These are phyloP conservation scores for Petunia axillaris DNA, from an alignment of 257 asterid genomes.

Conservation along the genomic window DNA sequence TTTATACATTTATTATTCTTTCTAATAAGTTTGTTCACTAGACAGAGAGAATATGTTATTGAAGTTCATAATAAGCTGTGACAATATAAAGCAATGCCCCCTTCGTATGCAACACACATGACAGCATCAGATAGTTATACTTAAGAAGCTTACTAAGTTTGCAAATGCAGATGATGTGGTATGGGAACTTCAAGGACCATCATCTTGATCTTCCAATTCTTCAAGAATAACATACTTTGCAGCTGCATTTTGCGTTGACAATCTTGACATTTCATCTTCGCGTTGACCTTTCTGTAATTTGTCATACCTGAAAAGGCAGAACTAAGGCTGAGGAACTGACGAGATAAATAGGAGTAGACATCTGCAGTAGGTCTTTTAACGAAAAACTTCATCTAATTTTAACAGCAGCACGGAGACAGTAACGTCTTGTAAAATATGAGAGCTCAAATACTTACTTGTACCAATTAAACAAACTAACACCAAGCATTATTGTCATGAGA, in stretches of 20 bases:
- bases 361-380: background rate
- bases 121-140: background rate
- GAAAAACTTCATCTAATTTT: conserved; percentile 19
- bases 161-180: conserved; percentile 26
- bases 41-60: background rate
- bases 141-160: conserved; percentile 44
- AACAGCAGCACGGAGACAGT: background rate
- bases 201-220: conserved; percentile 78
- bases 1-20: background rate
- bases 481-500: conserved; percentile 74
- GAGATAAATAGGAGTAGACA: conserved; percentile 9
- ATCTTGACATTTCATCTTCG: conserved; percentile 35
- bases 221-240: conserved; percentile 84
- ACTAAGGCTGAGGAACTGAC: background rate
- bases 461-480: conserved; percentile 96
- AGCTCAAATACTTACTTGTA: conserved; percentile 87
- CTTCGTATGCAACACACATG: background rate
- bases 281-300: conserved; percentile 66
- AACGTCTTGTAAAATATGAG: conserved; percentile 19
- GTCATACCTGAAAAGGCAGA: conserved; percentile 50
- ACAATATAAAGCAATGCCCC: background rate
- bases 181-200: conserved; percentile 40
- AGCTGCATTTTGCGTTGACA: conserved; percentile 38
- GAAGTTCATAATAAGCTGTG: background rate
- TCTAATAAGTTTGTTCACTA: background rate